phyloP scores from a whole-genome alignment of 352 stramenopile species.

The Pilasporangium apinafurcum region DNA sequence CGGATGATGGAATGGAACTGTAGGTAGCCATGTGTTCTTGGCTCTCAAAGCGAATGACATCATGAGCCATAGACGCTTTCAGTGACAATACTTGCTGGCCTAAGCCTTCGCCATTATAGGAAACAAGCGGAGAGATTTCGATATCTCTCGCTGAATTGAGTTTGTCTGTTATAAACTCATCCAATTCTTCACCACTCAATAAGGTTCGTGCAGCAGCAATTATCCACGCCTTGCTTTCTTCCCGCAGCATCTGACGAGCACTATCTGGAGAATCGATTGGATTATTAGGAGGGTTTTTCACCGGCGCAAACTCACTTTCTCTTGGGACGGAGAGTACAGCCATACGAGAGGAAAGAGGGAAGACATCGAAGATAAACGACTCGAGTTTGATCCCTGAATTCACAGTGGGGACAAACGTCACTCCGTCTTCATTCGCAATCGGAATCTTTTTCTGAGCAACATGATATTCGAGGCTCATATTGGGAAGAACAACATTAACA shows the following conservation, averaged over 20 bases:
- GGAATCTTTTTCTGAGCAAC: conserved; percentile 98
- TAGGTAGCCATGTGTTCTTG: conserved; percentile 8
- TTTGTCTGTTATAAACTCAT: conserved; percentile 24
- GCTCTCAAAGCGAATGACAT: conserved; percentile 34
- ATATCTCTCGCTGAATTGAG: conserved; percentile 22
- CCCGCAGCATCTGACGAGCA: conserved; percentile 64
- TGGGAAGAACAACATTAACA: conserved; percentile 81
- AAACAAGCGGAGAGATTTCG: conserved; percentile 86
- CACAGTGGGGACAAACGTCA: conserved; percentile 67
- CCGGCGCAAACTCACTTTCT: conserved; percentile 89
- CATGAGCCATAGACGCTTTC: conserved; percentile 11
- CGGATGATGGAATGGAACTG: conserved; percentile 23
- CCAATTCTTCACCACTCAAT: conserved; percentile 14
- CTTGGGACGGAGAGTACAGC: conserved; percentile 91
- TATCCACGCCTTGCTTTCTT: conserved; percentile 67
- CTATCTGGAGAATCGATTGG: conserved; percentile 82
- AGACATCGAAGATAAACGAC: conserved; percentile 99
- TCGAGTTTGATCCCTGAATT: conserved; percentile 98
- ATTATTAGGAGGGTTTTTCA: conserved; percentile 87
- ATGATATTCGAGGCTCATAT: conserved; percentile 89
- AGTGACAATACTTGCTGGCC: conserved; percentile 20
- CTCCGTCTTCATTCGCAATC: conserved; percentile 74
- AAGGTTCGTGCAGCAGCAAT: conserved; percentile 25
- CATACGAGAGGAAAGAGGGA: conserved; percentile 91
- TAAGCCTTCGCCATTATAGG: conserved; percentile 83